A percentile compares a stretch with the other conserved stretches of the same genome.
Conservation (phyloP, 768 basidiomycete species). For the Filobasidium floriforme region DNA sequence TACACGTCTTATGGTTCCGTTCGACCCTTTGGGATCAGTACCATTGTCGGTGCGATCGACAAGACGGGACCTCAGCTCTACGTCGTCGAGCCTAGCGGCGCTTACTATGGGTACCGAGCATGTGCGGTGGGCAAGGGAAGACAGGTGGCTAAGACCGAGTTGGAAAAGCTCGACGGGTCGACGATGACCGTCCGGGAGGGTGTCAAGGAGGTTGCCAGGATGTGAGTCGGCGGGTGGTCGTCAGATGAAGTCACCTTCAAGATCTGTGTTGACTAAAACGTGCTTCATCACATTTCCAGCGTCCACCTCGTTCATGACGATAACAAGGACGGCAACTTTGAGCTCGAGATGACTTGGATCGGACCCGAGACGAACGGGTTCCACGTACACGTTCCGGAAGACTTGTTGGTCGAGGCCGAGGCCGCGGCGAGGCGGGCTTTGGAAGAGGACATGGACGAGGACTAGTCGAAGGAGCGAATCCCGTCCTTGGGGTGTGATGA, state of each 20-base stretch:
- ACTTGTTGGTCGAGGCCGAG: conserved; percentile 77
- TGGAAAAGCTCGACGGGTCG: conserved; percentile 86
- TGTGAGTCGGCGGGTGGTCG: conserved; percentile 54
- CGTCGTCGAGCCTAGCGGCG: conserved; percentile 89
- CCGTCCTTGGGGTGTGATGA: background rate
- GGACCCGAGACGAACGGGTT: conserved; percentile 70
- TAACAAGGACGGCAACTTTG: conserved; percentile 95
- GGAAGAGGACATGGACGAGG: conserved; percentile 53
- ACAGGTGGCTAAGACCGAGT: conserved; percentile 92
- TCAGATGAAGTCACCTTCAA: background rate
- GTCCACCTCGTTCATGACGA: conserved; percentile 97
- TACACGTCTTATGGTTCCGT: conserved; percentile 98
- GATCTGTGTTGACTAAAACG: conserved; percentile 13
- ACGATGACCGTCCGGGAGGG: conserved; percentile 76
- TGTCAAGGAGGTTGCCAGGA: conserved; percentile 84
- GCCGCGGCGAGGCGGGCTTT: conserved; percentile 76
- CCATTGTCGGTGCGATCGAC: conserved; percentile 82
- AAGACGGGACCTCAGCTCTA: conserved; percentile 76
- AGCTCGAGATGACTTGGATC: conserved; percentile 96
- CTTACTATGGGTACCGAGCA: conserved; percentile 87
- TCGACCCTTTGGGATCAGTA: conserved; percentile 90
- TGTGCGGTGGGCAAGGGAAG: conserved; percentile 98
- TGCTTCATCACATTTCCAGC: conserved; percentile 47
- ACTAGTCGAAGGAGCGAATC: conserved; percentile 22
- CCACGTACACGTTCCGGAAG: conserved; percentile 76